These are phyloP conservation scores for Noccaea caerulescens DNA, from an alignment of 345 rosid species.

Conservation along the genomic window DNA sequence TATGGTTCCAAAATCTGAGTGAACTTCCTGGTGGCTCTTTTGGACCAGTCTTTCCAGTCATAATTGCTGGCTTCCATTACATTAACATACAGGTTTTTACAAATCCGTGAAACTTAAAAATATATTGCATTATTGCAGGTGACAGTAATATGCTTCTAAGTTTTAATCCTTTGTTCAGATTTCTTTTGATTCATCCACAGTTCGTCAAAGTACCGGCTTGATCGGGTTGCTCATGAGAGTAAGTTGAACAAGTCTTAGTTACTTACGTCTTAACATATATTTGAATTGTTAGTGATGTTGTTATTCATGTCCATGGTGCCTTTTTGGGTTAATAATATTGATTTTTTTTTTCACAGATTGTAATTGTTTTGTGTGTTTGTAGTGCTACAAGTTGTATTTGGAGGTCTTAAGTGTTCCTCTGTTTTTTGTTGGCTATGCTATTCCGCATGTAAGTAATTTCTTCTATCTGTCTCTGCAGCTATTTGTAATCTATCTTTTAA, in stretches of 20 bases:
- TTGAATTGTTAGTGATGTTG: not conserved
- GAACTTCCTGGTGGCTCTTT: constrained; percentile 60
- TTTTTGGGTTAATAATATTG: not conserved
- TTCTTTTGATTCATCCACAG: constrained; percentile 54
- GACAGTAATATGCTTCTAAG: constrained; percentile 24
- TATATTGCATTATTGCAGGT: not conserved
- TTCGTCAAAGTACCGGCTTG: constrained; percentile 49
- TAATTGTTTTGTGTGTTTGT: constrained; percentile 46
- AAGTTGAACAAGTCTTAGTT: constrained; percentile 45
- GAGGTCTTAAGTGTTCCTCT: constrained; percentile 63
- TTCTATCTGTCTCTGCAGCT: constrained; percentile 4
- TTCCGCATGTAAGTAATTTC: constrained; percentile 70
- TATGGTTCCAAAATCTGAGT: constrained; percentile 91
- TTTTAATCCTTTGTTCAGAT: constrained; percentile 50
- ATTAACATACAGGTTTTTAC: constrained; percentile 73
- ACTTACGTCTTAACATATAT: not conserved
- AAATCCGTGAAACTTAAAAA: not conserved
- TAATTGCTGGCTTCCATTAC: constrained; percentile 76
- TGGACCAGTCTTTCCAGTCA: constrained; percentile 73
- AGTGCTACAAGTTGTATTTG: constrained; percentile 72
- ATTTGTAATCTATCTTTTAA: not conserved
- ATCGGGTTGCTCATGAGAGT: constrained; percentile 65
- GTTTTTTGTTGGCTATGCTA: constrained; percentile 56
- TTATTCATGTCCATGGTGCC: not conserved
- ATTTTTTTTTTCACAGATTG: not conserved